Evolutionary conservation across 768 basidiomycete species (phyloP), one percentile per base, ranked within the genome.

Genomic region (Lentinula raphanica): DNA sequence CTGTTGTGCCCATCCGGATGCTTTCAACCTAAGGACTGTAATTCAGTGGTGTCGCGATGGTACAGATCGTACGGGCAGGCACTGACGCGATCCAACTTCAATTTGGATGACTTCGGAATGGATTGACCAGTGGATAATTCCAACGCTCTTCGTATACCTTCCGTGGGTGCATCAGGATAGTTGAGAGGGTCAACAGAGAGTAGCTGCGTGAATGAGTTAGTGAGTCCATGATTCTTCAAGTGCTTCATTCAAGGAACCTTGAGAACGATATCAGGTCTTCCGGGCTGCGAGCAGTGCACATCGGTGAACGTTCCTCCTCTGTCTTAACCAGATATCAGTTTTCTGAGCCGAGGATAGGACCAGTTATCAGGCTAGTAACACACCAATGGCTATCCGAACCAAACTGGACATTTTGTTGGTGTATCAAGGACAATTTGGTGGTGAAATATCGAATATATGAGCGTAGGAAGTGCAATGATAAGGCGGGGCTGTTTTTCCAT

Each of bases 1-100:
- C 54, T 19, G 64, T 65, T 7, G 64, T 67, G 1, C 62, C 64
- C 35, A 62, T 61, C 21, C 59, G 58, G 5, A 62, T 53, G 39
- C 62, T 60, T 36, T 62, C 56, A 5, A 62, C 36, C 32, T 40
- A 19, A 35, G n/a, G 5, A 38, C 11, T 3, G n/a, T n/a, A 8
- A 54, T 35, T 29, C 38, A 35, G 32, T 29, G 11, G n/a, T n/a
- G n/a, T n/a, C 25, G 38, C 3, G 35, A n/a, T 23, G 23, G 23
- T 13, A 4, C 31, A 25, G 11, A n/a, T n/a, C n/a, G 7, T 19
- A 35, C 11, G 12, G n/a, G 17, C 3, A 21, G 13, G 11, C 4
- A 23, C 38, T 27, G 7, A 54, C 38, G 32, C 38, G 6, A 29
- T 28, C 25, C 23, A 32, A 13, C 13, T 54, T 32, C 54, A 54